Percentiles rank a stretch among this genome's conserved stretches.
Evolutionary conservation across 441 rosid genomes (phyloP).

Genomic region (Erodium moschatum): DNA sequence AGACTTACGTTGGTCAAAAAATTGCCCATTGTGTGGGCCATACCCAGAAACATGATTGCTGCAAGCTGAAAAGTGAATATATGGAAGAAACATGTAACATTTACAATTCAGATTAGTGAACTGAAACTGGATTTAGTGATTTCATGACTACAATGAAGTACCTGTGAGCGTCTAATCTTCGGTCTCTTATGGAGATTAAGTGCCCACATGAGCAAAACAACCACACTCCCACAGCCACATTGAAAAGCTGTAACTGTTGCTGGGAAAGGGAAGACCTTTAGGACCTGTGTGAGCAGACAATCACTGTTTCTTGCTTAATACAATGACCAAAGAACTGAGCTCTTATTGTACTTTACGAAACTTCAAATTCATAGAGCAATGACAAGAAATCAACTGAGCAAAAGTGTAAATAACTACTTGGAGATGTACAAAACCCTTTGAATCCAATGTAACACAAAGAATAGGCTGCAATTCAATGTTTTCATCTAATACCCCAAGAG

Average conservation of each 20-base stretch:
- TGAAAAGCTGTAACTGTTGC: conserved; percentile 56
- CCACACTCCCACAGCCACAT: conserved; percentile 47
- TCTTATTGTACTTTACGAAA: too few relatives aligned
- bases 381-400: too few relatives aligned
- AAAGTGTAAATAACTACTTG: too few relatives aligned
- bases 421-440: too few relatives aligned
- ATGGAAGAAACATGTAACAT: background rate
- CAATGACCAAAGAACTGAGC: too few relatives aligned
- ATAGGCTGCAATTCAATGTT: too few relatives aligned
- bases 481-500: too few relatives aligned
- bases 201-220: conserved; percentile 24
- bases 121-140: too few relatives aligned
- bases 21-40: conserved; percentile 57
- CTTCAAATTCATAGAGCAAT: too few relatives aligned
- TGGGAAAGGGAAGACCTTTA: conserved; percentile 50
- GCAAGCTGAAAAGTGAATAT: conserved; percentile 37
- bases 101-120: too few relatives aligned
- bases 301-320: too few relatives aligned
- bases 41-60: conserved; percentile 42
- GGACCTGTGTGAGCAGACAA: conserved; percentile 19
- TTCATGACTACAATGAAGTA: conserved; percentile 14
- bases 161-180: conserved; percentile 48
- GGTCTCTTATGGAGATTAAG: conserved; percentile 30
- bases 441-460: too few relatives aligned
- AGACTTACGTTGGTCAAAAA: conserved; percentile 54